Evolutionary conservation across 345 rosid species (phyloP), one percentile per base, ranked within the genome.

Genomic region (Aquilaria yunnanensis): DNA sequence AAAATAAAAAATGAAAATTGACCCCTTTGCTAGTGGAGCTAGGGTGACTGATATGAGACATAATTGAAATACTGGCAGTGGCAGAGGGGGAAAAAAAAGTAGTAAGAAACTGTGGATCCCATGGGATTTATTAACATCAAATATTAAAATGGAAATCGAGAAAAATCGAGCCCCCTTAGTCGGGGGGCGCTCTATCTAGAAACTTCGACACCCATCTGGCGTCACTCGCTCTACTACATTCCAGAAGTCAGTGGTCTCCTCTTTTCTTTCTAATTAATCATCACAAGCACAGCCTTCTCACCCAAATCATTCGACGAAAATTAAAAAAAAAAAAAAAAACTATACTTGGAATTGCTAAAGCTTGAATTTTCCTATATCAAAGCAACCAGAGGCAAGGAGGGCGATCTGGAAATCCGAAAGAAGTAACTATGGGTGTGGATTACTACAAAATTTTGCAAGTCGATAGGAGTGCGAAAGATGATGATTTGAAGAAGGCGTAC

Each of bases 401-500:
- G 37, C 49, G 43, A 37, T 7, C 43, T 7, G 7, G 43, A 37
- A 37, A 37, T 37, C 43, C 43, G 43, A 29, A 33, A 67, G 54
- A 45, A 33, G 47, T n/a, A 14, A 43, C 31, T 16, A 82, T 82
- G 85, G 78, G 83, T 49, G 80, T 75, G 0, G 90, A 82, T 66
- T 85, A 85, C 66, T 87, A 75, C 64, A 84, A 80, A 57, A 57
- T 82, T 32, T 75, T 90, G 68, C 67, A 80, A 66, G 96, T 90
- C 0, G 89, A 85, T 51, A 87, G 68, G 78, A 78, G 64, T 63
- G 90, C 89, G 1, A 82, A 59, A 14, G 96, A 87, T 48, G 97
- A 85, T 0, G 97, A 87, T 60, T 67, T 87, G 62, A 90, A 84
- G 89, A 90, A 90, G 76, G 83, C 97, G 41, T 90, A 90, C 59